A percentile compares a stretch with the other conserved stretches of the same genome.
Conservation (phyloP, 257 asterid genomes). For the Coffea canephora region DNA sequence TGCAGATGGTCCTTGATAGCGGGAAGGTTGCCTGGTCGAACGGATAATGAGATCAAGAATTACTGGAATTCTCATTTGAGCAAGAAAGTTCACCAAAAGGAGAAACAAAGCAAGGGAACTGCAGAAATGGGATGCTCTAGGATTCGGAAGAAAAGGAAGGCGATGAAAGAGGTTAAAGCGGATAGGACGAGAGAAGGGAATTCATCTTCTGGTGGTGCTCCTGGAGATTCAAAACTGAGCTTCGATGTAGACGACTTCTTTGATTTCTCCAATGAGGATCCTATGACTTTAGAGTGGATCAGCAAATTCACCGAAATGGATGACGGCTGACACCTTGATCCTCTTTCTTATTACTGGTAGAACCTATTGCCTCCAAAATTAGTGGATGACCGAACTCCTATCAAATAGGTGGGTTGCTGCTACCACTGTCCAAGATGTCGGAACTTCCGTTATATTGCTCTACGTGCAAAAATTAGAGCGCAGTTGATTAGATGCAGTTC, state of each 20-base stretch:
- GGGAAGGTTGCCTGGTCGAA: conserved; percentile 36
- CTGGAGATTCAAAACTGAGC: conserved; percentile 23
- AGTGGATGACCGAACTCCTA: no score
- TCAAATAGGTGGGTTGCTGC: not conserved
- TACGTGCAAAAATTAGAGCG: not conserved
- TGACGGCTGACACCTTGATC: not conserved
- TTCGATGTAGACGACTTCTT: conserved; percentile 47
- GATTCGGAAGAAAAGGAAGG: conserved; percentile 17
- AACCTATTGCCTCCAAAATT: not conserved
- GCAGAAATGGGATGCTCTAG: conserved; percentile 25
- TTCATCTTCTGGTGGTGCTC: conserved; percentile 6
- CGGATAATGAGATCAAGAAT: conserved; percentile 39
- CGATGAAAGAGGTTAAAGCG: conserved; percentile 10
- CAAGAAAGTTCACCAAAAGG: conserved; percentile 24
- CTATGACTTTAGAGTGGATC: conserved; percentile 57
- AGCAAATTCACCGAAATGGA: conserved; percentile 34
- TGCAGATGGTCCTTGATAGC: conserved; percentile 40
- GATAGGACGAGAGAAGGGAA: conserved; percentile 18
- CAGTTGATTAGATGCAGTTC: not conserved
- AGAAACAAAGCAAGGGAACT: conserved; percentile 30
- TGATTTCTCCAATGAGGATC: conserved; percentile 58
- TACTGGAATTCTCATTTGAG: conserved; percentile 39
- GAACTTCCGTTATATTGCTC: not conserved
- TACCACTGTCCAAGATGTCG: not conserved
- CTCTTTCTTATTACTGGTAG: not conserved